Evolutionary conservation across 192 early-diverging fungal species (phyloP), one percentile per base, ranked within the genome.

Genomic region (Phlyctochytrium bullatum): DNA sequence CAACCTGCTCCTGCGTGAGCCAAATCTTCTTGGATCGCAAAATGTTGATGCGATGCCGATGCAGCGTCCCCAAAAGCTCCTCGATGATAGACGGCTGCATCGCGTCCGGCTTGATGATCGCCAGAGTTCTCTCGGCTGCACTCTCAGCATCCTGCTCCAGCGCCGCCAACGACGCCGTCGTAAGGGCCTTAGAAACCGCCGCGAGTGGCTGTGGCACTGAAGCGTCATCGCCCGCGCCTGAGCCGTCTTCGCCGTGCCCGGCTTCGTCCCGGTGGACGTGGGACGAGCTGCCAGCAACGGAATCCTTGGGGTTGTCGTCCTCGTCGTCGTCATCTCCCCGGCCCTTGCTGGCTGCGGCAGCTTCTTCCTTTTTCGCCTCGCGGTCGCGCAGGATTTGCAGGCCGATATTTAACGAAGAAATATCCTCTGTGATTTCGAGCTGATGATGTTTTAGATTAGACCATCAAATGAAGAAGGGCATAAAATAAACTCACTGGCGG

Each of bases 61-160:
- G 51, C 40, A 85, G 69, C 3, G 62, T 60, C 14, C 77, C 76
- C 36, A 85, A 27, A 17, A 87, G 79, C 52, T 79, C 64, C 29
- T 76, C 79, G 40, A 85, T 50, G 0, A 73, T 59, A 6, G 65
- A 35, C 3, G 81, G 85, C 31, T 59, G 51, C 85, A 87, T 86
- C 10, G 80, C 80, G 63, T 88, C 86, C 4, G 86, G 86, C 68
- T 88, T 88, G 64, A 88, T 84, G 52, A 88, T 63, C 2, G 85
- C 85, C 25, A 86, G 60, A 0, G 84, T 86, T 4, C 66, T 51
- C 52, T 86, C 84, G 10, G 62, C 65, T 12, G 36, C 17, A 2
- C 16, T 25, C 17, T 62, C 58, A 16, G 58, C 70, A 17, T 59
- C 35, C n/a, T n/a, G n/a, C n/a, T n/a, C n/a, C n/a, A n/a, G n/a